Conservation (phyloP, 768 basidiomycete genomes). For the Hygrophorus russula region DNA sequence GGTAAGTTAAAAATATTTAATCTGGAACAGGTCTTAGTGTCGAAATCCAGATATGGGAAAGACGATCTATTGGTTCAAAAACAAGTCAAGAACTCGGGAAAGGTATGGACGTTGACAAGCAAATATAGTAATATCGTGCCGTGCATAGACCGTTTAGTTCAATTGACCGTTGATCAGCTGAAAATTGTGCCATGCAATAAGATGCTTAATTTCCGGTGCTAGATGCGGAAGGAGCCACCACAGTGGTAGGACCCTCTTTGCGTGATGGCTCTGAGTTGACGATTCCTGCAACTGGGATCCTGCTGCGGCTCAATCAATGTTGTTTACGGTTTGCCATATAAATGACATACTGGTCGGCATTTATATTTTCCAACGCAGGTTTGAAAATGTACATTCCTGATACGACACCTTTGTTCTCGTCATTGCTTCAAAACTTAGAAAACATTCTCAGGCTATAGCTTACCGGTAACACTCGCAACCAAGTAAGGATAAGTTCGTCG, state of each 20-base stretch:
- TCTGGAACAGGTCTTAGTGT: not conserved
- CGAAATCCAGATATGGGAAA: constrained; percentile 51
- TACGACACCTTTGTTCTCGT: constrained; percentile 31
- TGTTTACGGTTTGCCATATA: not conserved
- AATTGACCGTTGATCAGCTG: too few species aligned
- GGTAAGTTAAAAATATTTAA: constrained; percentile 29
- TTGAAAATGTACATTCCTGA: constrained; percentile 63
- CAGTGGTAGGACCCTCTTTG: not conserved
- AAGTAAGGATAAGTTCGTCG: constrained; percentile 38
- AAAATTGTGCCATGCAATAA: too few species aligned
- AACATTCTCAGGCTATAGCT: not conserved
- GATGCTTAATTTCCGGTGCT: too few species aligned
- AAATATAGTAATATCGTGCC: constrained; percentile 5
- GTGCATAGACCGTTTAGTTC: too few species aligned
- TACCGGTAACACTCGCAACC: constrained; percentile 50
- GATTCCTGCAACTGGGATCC: not conserved
- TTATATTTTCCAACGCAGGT: constrained; percentile 25
- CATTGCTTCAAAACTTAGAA: not conserved
- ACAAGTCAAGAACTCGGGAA: constrained; percentile 13
- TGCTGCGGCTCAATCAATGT: not conserved
- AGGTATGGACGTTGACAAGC: constrained; percentile 21
- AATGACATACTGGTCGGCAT: constrained; percentile 7
- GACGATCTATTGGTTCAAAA: constrained; percentile 24
- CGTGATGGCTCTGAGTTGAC: not conserved
- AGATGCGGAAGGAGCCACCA: too few species aligned